Evolutionary conservation across 345 rosid genomes (phyloP).

Genomic region (Excoecaria cochinchinensis): DNA sequence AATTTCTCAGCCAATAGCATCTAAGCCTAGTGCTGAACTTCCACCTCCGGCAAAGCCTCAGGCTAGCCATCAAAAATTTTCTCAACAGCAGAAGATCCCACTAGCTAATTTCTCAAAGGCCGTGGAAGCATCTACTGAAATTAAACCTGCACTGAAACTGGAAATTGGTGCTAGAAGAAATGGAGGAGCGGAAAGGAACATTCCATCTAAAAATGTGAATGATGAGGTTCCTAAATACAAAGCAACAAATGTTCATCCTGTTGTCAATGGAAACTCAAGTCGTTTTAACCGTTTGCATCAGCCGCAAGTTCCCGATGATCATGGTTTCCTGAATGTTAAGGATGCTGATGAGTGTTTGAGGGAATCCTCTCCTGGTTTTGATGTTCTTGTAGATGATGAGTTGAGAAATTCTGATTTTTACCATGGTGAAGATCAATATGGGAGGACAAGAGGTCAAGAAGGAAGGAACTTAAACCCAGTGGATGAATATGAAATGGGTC

Average conservation of each 20-base stretch:
- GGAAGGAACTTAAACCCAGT: constrained; percentile 49
- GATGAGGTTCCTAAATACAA: constrained; percentile 46
- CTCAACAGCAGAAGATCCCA: constrained; percentile 37
- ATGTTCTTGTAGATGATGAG: constrained; percentile 95
- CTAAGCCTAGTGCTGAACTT: constrained; percentile 35
- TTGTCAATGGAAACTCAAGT: constrained; percentile 37
- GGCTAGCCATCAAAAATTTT: constrained; percentile 35
- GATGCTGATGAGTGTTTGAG: constrained; percentile 63
- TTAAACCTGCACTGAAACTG: constrained; percentile 34
- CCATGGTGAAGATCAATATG: constrained; percentile 68
- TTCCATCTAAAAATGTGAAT: constrained; percentile 27
- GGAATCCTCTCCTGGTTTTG: constrained; percentile 96
- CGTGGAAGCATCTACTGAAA: constrained; percentile 29
- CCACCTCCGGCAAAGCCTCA: constrained; percentile 35
- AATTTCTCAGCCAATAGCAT: constrained; percentile 32
- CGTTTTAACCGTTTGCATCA: constrained; percentile 46
- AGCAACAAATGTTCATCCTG: constrained; percentile 29
- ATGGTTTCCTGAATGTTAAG: constrained; percentile 50
- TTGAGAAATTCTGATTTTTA: constrained; percentile 61
- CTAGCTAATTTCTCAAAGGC: constrained; percentile 33
- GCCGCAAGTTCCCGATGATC: constrained; percentile 50
- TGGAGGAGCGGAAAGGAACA: constrained; percentile 35
- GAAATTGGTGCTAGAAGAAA: constrained; percentile 35
- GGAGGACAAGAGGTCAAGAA: constrained; percentile 50
- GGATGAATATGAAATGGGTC: constrained; percentile 54